Evolutionary conservation across 1,284 basidiomycete species (phyloP), one percentile per base, ranked within the genome.

Genomic region (Tranzscheliella williamsii): DNA sequence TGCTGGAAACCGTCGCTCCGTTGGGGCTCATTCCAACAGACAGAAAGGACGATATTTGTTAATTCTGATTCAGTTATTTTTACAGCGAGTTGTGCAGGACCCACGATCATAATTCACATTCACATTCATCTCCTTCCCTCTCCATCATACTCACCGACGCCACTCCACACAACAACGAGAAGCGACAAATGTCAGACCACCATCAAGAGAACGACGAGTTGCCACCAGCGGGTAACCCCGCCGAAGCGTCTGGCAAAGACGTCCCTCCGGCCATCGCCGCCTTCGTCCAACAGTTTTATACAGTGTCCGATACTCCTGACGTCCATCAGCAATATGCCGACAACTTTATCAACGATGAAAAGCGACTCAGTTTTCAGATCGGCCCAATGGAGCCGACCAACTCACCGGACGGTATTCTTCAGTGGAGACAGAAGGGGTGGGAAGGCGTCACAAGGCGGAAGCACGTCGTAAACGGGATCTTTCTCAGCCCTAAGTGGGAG

Each of bases 361-460:
- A 51, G 4, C 39, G 55, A 0, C 38, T 54, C 9, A 48, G 45
- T 33, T 67, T 67, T 35, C 65, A 67, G 38, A 67, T 67, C 22
- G 65, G 65, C 16, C 65, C 65, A 1, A 67, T 67, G 65, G 48
- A 54, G 21, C 42, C 44, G 4, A 52, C 61, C 20, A 49, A 42
- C 41, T 30, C 43, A 26, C 50, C 38, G 11, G 47, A 45, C 1
- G 54, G 51, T 11, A 48, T 67, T 8, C 37, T 64, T 4, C 44
- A 41, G 9, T 67, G 65, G 65, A 42, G 65, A 21, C 40, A 55
- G 9, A 60, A 64, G 22, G 65, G 54, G 1, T 67, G 54, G 54
- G 45, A 56, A 32, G 47, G 46, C 13, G 55, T 64, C 2, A 54
- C 50, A 4, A 31, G 55, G 13, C 50, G 65, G 24, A 60, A 67